A percentile compares a stretch with the other conserved stretches of the same genome.
phyloP scores from a whole-genome alignment of 2,329 filamentous ascomycete species.

The Phyllosticta citribraziliensis region DNA sequence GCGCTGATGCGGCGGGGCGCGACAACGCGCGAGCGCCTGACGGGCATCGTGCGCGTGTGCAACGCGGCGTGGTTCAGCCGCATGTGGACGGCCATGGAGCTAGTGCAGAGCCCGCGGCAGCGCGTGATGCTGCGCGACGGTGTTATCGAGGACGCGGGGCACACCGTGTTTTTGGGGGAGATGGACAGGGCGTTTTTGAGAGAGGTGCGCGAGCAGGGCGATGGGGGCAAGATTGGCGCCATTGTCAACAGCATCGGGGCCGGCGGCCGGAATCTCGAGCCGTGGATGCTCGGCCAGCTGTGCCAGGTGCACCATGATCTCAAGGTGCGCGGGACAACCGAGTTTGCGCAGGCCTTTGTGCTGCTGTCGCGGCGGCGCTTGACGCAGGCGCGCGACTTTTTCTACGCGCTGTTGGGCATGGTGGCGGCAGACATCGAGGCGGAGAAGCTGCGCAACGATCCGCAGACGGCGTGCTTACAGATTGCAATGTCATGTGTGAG shows the following conservation, averaged over 20 bases:
- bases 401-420: neutral
- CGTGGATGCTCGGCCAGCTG: neutral
- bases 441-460: constrained; percentile 3
- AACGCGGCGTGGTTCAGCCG: constrained; percentile 15
- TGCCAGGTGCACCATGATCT: neutral
- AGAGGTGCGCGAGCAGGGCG: neutral
- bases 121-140: constrained; percentile 12
- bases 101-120: constrained; percentile 10
- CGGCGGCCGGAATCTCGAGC: neutral
- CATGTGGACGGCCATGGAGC: constrained; percentile 16
- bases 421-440: neutral
- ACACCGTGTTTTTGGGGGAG: constrained; percentile 10
- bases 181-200: neutral
- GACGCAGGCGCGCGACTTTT: neutral
- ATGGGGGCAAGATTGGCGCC: too few species aligned
- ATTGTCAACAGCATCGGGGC: neutral
- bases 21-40: neutral
- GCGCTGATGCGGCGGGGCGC: neutral
- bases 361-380: neutral
- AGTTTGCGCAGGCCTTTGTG: neutral
- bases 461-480: constrained; percentile 5
- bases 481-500: constrained; percentile 11
- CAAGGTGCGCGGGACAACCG: neutral
- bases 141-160: neutral
- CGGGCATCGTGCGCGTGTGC: constrained; percentile 11